Conservation (phyloP, 2,329 filamentous ascomycete genomes). For the Alternaria sp. region DNA sequence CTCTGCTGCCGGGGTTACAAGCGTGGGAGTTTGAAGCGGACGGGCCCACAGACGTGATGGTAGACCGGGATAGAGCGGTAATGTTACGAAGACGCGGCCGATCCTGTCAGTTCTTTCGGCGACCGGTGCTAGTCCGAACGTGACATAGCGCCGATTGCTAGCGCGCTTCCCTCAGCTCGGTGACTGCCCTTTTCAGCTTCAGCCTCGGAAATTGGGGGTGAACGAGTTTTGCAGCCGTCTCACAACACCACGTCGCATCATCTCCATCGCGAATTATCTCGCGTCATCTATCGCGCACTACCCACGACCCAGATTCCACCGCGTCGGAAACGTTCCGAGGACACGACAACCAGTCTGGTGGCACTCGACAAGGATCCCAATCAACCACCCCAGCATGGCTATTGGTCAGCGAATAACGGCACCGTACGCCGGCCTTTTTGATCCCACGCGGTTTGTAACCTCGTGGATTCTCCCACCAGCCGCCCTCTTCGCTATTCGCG, state of each 20-base stretch:
- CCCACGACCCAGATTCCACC: background rate
- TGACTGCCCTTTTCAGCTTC: constrained; percentile 15
- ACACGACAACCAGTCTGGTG: background rate
- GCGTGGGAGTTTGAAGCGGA: constrained; percentile 28
- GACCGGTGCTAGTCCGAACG: background rate
- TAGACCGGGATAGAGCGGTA: constrained; percentile 4
- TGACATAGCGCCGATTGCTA: background rate
- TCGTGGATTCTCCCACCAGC: constrained; percentile 79
- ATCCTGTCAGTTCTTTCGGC: background rate
- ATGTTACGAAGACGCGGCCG: constrained; percentile 6
- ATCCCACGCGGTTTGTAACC: constrained; percentile 70
- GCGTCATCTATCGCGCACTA: background rate
- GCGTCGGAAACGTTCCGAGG: constrained; percentile 4
- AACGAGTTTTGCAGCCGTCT: constrained; percentile 8
- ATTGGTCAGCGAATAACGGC: constrained; percentile 29
- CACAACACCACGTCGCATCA: constrained; percentile 13
- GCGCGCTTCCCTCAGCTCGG: background rate
- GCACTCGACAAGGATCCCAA: constrained; percentile 7
- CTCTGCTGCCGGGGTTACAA: constrained; percentile 18
- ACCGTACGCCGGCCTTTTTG: constrained; percentile 45
- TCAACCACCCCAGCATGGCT: constrained; percentile 28
- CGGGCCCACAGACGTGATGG: constrained; percentile 20
- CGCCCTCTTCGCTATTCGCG: constrained; percentile 65
- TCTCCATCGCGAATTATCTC: constrained; percentile 6
- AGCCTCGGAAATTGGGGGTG: constrained; percentile 16